A percentile compares a stretch with the other conserved stretches of the same genome.
phyloP scores from a whole-genome alignment of 2,329 filamentous ascomycete genomes.

The Pseudogymnoascus sp. region DNA sequence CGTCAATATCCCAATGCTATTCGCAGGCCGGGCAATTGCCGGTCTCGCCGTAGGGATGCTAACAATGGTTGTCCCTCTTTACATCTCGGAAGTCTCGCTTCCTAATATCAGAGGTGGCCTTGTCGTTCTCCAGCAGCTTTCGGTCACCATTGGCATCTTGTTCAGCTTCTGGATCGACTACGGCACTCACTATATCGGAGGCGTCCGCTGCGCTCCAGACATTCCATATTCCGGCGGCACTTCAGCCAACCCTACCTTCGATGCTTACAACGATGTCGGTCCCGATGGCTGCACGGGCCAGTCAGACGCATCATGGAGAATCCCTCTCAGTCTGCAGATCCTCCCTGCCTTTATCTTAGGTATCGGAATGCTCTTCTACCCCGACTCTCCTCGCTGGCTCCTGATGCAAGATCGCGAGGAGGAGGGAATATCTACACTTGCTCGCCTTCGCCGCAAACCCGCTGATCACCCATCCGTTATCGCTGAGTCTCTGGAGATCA shows the following conservation, averaged over 20 bases:
- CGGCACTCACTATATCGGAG: conserved; percentile 23
- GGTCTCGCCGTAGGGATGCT: conserved; percentile 41
- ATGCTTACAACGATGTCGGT: conserved; percentile 18
- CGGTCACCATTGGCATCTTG: conserved; percentile 24
- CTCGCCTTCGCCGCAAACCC: conserved; percentile 39
- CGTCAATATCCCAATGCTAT: conserved; percentile 33
- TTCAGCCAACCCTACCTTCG: conserved; percentile 12
- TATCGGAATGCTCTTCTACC: conserved; percentile 51
- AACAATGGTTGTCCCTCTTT: conserved; percentile 38
- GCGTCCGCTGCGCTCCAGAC: conserved; percentile 17
- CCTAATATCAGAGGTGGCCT: conserved; percentile 24
- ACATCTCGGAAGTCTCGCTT: conserved; percentile 28
- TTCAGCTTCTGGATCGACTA: conserved; percentile 25
- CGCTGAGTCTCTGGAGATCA: conserved; percentile 50
- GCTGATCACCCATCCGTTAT: conserved; percentile 41
- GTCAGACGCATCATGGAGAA: conserved; percentile 43
- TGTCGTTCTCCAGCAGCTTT: conserved; percentile 23
- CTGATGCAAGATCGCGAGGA: conserved; percentile 45
- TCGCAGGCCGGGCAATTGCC: conserved; percentile 38
- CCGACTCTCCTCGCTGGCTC: conserved; percentile 50
- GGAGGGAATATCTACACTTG: conserved; percentile 42
- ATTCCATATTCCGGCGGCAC: conserved; percentile 19
- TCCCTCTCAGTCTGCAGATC: conserved; percentile 48
- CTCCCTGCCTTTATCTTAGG: conserved; percentile 44
- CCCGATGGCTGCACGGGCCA: conserved; percentile 19